phyloP scores from a whole-genome alignment of 139 green algal genomes.

The Chlorella vulgaris region DNA sequence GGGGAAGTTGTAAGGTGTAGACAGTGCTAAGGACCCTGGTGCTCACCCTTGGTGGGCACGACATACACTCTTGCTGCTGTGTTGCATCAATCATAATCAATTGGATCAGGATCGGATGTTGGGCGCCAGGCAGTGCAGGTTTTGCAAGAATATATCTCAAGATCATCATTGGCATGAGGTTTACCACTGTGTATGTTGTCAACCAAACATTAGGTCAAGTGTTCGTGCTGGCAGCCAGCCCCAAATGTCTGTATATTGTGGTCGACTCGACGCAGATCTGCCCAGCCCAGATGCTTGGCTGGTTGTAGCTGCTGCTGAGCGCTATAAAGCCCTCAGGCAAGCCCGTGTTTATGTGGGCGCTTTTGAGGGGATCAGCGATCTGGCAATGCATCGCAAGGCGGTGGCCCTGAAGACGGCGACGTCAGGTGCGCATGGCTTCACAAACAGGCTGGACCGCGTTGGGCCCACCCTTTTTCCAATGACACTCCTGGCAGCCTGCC shows the following conservation, averaged over 20 bases:
- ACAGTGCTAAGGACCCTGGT: too few species aligned
- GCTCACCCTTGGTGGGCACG: too few species aligned
- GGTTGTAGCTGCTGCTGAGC: not conserved
- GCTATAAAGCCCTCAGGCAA: not conserved
- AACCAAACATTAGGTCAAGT: not conserved
- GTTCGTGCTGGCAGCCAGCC: not conserved
- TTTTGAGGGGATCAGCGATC: not conserved
- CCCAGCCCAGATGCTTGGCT: not conserved
- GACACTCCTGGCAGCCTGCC: not conserved
- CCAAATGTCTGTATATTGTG: not conserved
- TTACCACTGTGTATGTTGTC: too few species aligned
- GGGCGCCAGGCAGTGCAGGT: too few species aligned
- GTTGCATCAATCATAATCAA: too few species aligned
- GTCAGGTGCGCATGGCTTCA: not conserved
- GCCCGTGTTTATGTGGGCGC: not conserved
- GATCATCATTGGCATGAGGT: too few species aligned
- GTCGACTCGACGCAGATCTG: not conserved
- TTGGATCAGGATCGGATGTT: too few species aligned
- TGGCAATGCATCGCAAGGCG: not conserved
- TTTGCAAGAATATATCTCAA: too few species aligned
- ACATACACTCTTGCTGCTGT: too few species aligned
- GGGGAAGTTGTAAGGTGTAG: too few species aligned
- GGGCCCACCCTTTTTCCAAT: constrained; percentile 1
- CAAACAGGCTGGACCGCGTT: not conserved
- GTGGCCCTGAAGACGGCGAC: not conserved